Conservation (phyloP, 768 basidiomycete species). For the Pleurotus tuber-regium region DNA sequence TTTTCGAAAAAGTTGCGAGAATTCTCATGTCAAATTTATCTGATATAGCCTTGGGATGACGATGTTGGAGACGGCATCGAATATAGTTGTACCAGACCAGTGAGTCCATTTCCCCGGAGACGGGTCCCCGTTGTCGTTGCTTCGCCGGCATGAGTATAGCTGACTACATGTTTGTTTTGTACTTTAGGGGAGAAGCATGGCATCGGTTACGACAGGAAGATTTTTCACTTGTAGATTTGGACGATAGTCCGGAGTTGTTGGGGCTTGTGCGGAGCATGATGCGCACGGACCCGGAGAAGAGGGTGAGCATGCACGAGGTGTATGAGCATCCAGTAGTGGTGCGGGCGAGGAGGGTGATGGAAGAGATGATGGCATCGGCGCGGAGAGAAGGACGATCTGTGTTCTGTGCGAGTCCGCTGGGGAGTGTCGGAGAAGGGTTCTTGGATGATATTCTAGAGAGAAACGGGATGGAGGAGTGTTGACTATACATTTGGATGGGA, state of each 20-base stretch:
- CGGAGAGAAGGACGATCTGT: slow-evolving; percentile 32
- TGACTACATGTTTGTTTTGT: slow-evolving; percentile 23
- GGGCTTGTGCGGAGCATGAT: slow-evolving; percentile 75
- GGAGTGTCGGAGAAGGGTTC: slow-evolving; percentile 59
- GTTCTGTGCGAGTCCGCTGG: slow-evolving; percentile 61
- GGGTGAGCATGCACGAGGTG: slow-evolving; percentile 56
- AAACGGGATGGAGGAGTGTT: slow-evolving; percentile 25
- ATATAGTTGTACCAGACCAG: slow-evolving; percentile 97
- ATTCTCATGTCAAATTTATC: slow-evolving; percentile 39
- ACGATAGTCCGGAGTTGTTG: slow-evolving; percentile 63
- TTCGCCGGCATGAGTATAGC: slow-evolving; percentile 7
- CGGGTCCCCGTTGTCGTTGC: slow-evolving; percentile 20
- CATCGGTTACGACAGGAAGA: slow-evolving; percentile 89
- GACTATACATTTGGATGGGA: slow-evolving; percentile 32
- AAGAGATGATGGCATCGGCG: slow-evolving; percentile 36
- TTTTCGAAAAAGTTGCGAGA: slow-evolving; percentile 27
- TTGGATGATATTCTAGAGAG: slow-evolving; percentile 58
- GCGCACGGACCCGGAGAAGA: slow-evolving; percentile 61
- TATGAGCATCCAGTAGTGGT: slow-evolving; percentile 61
- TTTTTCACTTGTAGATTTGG: slow-evolving; percentile 80
- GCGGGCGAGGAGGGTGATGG: slow-evolving; percentile 66
- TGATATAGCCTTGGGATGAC: slow-evolving; percentile 84
- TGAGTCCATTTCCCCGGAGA: too few species aligned
- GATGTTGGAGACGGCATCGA: slow-evolving; percentile 91
- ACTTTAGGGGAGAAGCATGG: slow-evolving; percentile 85